These are phyloP conservation scores for Pisolithus tinctorius DNA, from an alignment of 768 basidiomycete genomes.

Conservation along the genomic window DNA sequence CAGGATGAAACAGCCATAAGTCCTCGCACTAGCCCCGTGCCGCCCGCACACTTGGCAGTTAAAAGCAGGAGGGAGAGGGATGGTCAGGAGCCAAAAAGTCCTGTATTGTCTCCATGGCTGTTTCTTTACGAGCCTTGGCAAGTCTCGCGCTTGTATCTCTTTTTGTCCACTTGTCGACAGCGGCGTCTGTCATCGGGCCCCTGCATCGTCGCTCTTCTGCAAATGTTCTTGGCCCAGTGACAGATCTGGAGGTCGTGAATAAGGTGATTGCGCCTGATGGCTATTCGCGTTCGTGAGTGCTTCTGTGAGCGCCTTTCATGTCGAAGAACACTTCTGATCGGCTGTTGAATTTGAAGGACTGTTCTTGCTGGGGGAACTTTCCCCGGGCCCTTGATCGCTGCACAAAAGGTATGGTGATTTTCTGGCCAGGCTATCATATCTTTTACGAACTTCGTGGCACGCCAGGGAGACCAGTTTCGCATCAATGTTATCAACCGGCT, in stretches of 20 bases:
- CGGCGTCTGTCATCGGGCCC: conserved; percentile 1
- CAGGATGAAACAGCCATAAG: too few relatives aligned
- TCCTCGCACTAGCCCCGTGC: too few relatives aligned
- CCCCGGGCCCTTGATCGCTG: conserved; percentile 43
- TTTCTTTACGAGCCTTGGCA: not conserved
- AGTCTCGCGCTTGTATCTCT: not conserved
- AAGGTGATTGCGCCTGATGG: conserved; percentile 45
- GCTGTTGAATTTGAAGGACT: conserved; percentile 20
- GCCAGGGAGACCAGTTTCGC: conserved; percentile 27
- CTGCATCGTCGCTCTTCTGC: conserved; percentile 1
- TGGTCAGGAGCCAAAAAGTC: too few relatives aligned
- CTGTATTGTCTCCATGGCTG: too few relatives aligned
- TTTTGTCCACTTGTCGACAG: not conserved
- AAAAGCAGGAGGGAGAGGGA: too few relatives aligned
- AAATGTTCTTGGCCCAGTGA: conserved; percentile 19
- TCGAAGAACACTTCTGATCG: conserved; percentile 23
- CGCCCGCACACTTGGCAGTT: too few relatives aligned
- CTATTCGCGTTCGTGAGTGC: conserved; percentile 31
- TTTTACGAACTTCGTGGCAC: conserved; percentile 1
- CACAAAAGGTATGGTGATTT: conserved; percentile 29
- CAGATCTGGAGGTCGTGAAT: conserved; percentile 36
- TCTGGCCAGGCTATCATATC: not conserved
- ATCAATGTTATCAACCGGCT: conserved; percentile 33
- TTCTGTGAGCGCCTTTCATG: not conserved
- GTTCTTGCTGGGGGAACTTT: conserved; percentile 40